These are phyloP conservation scores for Scheffersomyces ergatensis DNA, from an alignment of 805 yeast genomes.

Conservation along the genomic window DNA sequence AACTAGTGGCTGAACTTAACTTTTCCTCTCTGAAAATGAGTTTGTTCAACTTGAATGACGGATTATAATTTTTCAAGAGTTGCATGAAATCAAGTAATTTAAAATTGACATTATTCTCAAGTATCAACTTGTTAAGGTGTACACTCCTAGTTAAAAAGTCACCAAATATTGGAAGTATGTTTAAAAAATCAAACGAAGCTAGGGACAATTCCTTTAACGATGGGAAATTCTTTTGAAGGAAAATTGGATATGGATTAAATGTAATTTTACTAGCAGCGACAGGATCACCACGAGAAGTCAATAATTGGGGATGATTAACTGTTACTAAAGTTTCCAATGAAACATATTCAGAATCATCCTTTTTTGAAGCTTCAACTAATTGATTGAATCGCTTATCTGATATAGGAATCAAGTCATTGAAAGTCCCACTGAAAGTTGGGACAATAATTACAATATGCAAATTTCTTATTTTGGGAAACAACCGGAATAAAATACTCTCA, in stretches of 20 bases:
- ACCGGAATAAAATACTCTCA: constrained; percentile 16
- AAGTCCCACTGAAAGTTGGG: constrained; percentile 13
- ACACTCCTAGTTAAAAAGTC: constrained; percentile 17
- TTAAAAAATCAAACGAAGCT: constrained; percentile 29
- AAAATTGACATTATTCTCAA: constrained; percentile 34
- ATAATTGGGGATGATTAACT: constrained; percentile 25
- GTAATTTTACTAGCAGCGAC: constrained; percentile 12
- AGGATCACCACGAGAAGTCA: constrained; percentile 7
- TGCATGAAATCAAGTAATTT: constrained; percentile 24
- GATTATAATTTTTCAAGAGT: constrained; percentile 25
- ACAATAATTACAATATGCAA: constrained; percentile 21
- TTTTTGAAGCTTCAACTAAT: constrained; percentile 1
- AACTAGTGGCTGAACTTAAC: constrained; percentile 15
- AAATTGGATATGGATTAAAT: constrained; percentile 23
- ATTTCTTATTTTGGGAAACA: constrained; percentile 20
- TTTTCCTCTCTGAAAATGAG: constrained; percentile 30
- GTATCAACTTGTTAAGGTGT: constrained; percentile 16
- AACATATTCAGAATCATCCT: background rate
- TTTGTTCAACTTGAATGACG: constrained; percentile 20
- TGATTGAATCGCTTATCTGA: constrained; percentile 7
- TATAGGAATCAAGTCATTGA: constrained; percentile 16
- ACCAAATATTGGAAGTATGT: constrained; percentile 24
- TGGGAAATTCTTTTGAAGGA: constrained; percentile 18
- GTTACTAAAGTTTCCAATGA: constrained; percentile 18
- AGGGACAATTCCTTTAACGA: constrained; percentile 22